phyloP scores from a whole-genome alignment of 495 filamentous ascomycete species.

The Annulohypoxylon moriforme region DNA sequence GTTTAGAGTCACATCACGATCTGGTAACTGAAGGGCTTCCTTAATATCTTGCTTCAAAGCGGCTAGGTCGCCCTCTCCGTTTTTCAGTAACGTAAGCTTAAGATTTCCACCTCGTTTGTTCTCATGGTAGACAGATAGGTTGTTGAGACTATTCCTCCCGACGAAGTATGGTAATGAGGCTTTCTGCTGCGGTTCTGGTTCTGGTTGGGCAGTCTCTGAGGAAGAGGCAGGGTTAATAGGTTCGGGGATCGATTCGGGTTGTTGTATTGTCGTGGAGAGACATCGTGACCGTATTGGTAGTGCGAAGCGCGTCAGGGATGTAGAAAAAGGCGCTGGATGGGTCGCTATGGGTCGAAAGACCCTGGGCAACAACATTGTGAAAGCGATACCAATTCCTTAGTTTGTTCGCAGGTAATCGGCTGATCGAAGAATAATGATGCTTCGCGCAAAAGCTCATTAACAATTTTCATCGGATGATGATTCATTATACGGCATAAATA shows the following conservation, averaged over 20 bases:
- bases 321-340: conserved; percentile 13
- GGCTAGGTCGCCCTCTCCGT: conserved; percentile 76
- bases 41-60: conserved; percentile 61
- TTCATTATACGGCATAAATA: not conserved
- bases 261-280: conserved; percentile 11
- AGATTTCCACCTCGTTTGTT: conserved; percentile 81
- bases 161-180: conserved; percentile 75
- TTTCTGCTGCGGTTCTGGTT: conserved; percentile 22
- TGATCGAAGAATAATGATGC: not conserved
- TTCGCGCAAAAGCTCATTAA: conserved; percentile 7
- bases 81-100: conserved; percentile 78
- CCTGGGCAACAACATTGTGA: conserved; percentile 30
- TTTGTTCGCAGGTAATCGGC: not conserved
- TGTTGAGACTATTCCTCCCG: conserved; percentile 72
- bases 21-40: conserved; percentile 41
- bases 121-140: conserved; percentile 82
- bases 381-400: not conserved
- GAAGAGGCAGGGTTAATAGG: not conserved
- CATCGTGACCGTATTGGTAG: conserved; percentile 21
- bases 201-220: not conserved
- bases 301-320: conserved; percentile 12
- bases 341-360: conserved; percentile 26
- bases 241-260: conserved; percentile 10
- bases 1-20: conserved; percentile 59
- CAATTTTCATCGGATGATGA: conserved; percentile 16